Percentiles rank a stretch among this genome's conserved stretches.
These are phyloP conservation scores for Fraxinus sp. DNA, from an alignment of 305 asterid genomes.

Conservation along the genomic window DNA sequence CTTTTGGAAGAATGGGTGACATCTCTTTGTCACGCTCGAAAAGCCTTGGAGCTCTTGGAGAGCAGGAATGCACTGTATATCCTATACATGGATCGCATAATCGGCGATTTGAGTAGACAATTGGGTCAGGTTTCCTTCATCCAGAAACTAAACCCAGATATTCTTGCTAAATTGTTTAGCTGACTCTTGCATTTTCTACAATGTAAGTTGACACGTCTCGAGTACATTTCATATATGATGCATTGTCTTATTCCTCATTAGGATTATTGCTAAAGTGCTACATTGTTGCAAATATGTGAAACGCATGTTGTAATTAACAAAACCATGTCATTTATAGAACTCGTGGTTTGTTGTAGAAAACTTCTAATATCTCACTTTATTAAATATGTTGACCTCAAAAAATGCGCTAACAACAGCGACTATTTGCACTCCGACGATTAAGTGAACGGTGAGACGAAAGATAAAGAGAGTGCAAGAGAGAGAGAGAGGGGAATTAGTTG, in stretches of 20 bases:
- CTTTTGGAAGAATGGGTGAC: conserved; percentile 79
- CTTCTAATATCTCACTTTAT: neutral
- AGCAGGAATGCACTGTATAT: conserved; percentile 68
- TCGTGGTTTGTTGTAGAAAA: neutral
- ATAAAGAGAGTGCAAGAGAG: too few species aligned
- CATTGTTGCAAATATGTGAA: neutral
- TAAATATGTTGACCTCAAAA: neutral
- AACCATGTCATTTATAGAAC: neutral
- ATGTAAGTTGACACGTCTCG: conserved; percentile 16
- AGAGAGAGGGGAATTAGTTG: too few species aligned
- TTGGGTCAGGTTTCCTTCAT: conserved; percentile 57
- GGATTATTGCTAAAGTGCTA: neutral
- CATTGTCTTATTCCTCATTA: neutral
- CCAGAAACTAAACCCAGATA: conserved; percentile 54
- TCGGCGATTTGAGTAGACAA: conserved; percentile 68
- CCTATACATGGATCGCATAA: conserved; percentile 81
- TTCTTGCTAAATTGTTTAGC: conserved; percentile 54
- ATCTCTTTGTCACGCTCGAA: conserved; percentile 65
- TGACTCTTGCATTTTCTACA: conserved; percentile 25
- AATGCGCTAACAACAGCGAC: too few species aligned
- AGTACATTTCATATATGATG: neutral
- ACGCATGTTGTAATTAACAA: neutral
- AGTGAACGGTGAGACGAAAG: too few species aligned
- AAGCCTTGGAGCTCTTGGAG: conserved; percentile 72
- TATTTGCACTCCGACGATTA: too few species aligned